These are phyloP conservation scores for Rhizophagus prolifer DNA, from an alignment of 192 early-diverging fungal genomes.

Conservation along the genomic window DNA sequence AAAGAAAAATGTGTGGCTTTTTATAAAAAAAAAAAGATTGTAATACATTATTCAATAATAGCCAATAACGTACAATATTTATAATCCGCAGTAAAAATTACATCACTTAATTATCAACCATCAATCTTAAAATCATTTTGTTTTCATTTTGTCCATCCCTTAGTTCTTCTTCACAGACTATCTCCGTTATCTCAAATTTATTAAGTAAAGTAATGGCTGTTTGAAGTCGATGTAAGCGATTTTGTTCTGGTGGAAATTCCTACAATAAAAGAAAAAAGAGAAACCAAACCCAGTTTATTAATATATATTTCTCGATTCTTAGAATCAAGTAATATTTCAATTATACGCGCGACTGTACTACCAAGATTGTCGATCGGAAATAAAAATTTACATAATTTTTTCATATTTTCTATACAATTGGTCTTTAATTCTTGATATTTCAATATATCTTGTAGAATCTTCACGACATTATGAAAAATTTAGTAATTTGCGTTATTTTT, in stretches of 20 bases:
- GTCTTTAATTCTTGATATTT: no score
- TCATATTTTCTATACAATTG: not conserved
- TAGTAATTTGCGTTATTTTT: no score
- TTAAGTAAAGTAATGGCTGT: conserved; percentile 6
- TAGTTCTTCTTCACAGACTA: not conserved
- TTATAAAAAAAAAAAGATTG: not conserved
- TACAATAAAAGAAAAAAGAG: not conserved
- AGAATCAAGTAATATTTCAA: conserved; percentile 1
- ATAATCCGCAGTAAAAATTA: not conserved
- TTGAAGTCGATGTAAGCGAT: conserved; percentile 5
- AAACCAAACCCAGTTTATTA: not conserved
- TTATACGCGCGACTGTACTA: not conserved
- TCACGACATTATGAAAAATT: no score
- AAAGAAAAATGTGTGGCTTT: not conserved
- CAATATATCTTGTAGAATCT: not conserved
- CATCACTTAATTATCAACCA: not conserved
- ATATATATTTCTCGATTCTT: conserved; percentile 9
- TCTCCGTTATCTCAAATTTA: conserved; percentile 3
- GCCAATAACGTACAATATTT: not conserved
- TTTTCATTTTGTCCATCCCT: not conserved
- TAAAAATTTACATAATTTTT: conserved; percentile 15
- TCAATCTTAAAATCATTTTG: not conserved
- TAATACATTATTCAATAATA: not conserved
- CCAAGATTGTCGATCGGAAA: conserved; percentile 15
- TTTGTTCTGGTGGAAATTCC: conserved; percentile 25